phyloP scores from a whole-genome alignment of 2,329 filamentous ascomycete genomes.

The Aspergillus pseudonomiae region DNA sequence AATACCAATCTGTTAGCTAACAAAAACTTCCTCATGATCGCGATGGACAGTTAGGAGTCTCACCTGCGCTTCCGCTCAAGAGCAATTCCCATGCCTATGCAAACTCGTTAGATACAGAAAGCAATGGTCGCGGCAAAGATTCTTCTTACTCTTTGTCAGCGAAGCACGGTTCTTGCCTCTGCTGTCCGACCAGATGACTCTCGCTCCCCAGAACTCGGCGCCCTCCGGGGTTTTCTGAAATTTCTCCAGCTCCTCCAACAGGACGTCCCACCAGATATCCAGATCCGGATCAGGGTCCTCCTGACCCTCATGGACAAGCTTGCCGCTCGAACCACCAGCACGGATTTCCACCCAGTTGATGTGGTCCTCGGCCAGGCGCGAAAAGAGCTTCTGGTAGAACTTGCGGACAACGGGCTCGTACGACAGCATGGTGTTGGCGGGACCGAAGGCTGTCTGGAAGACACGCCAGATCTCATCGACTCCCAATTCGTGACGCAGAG shows the following conservation, averaged over 20 bases:
- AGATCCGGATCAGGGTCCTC: conserved; percentile 66
- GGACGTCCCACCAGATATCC: conserved; percentile 65
- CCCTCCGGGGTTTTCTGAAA: conserved; percentile 73
- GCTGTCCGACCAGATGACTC: conserved; percentile 79
- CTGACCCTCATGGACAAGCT: conserved; percentile 66
- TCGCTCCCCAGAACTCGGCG: conserved; percentile 76
- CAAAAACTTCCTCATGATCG: neutral
- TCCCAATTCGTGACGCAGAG: conserved; percentile 78
- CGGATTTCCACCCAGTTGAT: conserved; percentile 81
- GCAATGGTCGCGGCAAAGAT: too few species aligned
- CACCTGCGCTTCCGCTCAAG: conserved; percentile 75
- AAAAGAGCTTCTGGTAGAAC: conserved; percentile 72
- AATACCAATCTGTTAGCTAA: neutral
- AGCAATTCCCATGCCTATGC: conserved; percentile 76
- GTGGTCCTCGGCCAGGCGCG: conserved; percentile 72
- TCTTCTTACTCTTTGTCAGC: conserved; percentile 13
- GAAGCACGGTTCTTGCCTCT: conserved; percentile 45
- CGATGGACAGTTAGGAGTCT: neutral
- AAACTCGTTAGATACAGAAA: neutral
- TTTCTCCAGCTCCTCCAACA: conserved; percentile 73
- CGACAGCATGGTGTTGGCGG: conserved; percentile 72
- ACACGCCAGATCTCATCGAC: conserved; percentile 82
- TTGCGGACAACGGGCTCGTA: conserved; percentile 84
- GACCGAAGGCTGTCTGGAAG: conserved; percentile 72
- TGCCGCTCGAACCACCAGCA: conserved; percentile 71